Evolutionary conservation across 805 yeast genomes (phyloP).

Genomic region (Saccharomycopsis sp.): DNA sequence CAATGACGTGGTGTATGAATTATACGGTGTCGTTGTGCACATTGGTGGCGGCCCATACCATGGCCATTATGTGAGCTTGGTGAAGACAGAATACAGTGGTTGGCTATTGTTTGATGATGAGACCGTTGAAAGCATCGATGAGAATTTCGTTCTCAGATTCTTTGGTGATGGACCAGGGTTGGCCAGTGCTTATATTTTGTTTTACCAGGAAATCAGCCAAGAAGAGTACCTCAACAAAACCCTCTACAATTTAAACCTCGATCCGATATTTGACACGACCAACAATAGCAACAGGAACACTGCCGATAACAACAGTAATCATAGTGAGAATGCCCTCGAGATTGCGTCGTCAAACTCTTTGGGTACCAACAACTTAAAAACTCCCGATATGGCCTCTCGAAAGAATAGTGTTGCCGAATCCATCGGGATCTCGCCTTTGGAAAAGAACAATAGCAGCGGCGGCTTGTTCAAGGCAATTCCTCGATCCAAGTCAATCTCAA

Average conservation of each 20-base stretch:
- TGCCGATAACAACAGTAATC: constrained; percentile 1
- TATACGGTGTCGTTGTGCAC: constrained; percentile 84
- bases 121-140: constrained; percentile 83
- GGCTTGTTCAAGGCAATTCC: not conserved
- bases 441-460: no score
- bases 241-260: constrained; percentile 29
- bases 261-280: no score
- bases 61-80: constrained; percentile 88
- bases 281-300: constrained; percentile 1
- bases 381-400: no score
- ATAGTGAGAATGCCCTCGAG: not conserved
- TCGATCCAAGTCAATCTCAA: not conserved
- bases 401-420: no score
- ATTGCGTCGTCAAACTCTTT: not conserved
- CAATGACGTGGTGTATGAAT: constrained; percentile 58
- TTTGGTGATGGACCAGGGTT: constrained; percentile 84
- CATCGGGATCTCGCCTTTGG: no score
- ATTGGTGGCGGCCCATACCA: constrained; percentile 97
- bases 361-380: not conserved
- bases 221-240: constrained; percentile 27
- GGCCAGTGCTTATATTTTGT: constrained; percentile 86
- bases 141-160: constrained; percentile 72
- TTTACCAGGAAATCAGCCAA: constrained; percentile 59
- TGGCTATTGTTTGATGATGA: constrained; percentile 97
- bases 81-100: constrained; percentile 69